phyloP scores from a whole-genome alignment of 257 asterid species.

The Galeopsis tetrahit region DNA sequence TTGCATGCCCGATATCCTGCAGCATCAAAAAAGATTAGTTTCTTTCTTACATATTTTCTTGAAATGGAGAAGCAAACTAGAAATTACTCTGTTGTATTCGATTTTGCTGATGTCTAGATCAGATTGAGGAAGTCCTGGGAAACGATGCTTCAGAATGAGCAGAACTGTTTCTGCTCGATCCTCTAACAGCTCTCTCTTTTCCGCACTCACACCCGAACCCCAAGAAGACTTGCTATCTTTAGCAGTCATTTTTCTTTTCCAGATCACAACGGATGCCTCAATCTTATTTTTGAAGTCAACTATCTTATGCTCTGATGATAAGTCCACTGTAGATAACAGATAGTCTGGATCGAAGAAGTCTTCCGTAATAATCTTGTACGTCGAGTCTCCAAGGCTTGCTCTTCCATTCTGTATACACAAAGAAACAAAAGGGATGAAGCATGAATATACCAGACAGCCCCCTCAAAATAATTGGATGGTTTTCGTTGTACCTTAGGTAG shows the following conservation, averaged over 20 bases:
- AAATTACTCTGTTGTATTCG: slow-evolving; percentile 50
- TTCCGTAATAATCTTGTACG: slow-evolving; percentile 71
- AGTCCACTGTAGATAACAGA: slow-evolving; percentile 51
- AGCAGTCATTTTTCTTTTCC: slow-evolving; percentile 67
- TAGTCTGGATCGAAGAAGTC: slow-evolving; percentile 70
- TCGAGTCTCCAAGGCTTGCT: slow-evolving; percentile 69
- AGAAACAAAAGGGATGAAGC: neutral
- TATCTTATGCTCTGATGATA: slow-evolving; percentile 68
- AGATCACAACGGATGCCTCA: slow-evolving; percentile 75
- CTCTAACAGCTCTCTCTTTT: slow-evolving; percentile 65
- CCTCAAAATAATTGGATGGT: neutral
- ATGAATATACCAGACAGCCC: neutral
- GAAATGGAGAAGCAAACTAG: neutral
- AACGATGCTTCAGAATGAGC: slow-evolving; percentile 57
- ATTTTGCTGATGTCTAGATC: slow-evolving; percentile 62
- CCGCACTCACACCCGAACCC: slow-evolving; percentile 65
- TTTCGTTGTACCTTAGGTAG: slow-evolving; percentile 55
- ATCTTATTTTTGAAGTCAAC: slow-evolving; percentile 67
- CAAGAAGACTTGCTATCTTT: slow-evolving; percentile 73
- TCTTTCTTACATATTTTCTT: neutral
- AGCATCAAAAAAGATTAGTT: neutral
- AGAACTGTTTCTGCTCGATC: slow-evolving; percentile 65
- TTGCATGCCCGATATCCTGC: slow-evolving; percentile 92
- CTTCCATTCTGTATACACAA: slow-evolving; percentile 55
- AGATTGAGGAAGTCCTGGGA: slow-evolving; percentile 62